phyloP scores from a whole-genome alignment of 139 green algal genomes.

The Picochlorum sp. region DNA sequence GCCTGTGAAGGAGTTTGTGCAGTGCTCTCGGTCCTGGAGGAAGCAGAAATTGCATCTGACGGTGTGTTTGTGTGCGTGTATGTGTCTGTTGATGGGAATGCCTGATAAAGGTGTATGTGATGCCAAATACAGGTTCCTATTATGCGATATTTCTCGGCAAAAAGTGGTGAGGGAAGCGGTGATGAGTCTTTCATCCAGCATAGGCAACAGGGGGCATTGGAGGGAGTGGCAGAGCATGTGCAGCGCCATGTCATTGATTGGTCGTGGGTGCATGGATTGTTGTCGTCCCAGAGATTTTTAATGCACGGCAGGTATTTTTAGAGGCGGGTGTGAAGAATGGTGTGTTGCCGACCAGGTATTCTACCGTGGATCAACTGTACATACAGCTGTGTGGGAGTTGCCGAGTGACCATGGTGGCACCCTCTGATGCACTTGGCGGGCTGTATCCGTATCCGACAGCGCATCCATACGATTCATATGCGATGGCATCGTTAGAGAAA shows the following conservation, averaged over 20 bases:
- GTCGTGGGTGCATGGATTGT: slow-evolving; percentile 33
- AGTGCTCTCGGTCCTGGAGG: slow-evolving; percentile 40
- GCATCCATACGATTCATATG: slow-evolving; percentile 68
- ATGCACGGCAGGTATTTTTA: slow-evolving; percentile 25
- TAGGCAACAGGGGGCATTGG: background rate
- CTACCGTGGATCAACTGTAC: slow-evolving; percentile 37
- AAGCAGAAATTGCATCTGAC: background rate
- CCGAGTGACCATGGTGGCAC: slow-evolving; percentile 52
- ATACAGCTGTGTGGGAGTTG: slow-evolving; percentile 46
- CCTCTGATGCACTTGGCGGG: slow-evolving; percentile 37
- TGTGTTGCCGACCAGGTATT: slow-evolving; percentile 45
- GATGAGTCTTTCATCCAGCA: too few species aligned
- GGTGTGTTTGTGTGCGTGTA: background rate
- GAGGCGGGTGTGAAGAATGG: slow-evolving; percentile 25
- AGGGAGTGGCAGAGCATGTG: background rate
- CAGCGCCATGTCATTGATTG: slow-evolving; percentile 24
- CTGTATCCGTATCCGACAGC: slow-evolving; percentile 65
- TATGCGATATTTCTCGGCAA: too few species aligned
- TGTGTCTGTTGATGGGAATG: background rate
- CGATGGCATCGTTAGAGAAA: slow-evolving; percentile 56
- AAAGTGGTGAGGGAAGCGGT: too few species aligned
- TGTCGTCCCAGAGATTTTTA: slow-evolving; percentile 17
- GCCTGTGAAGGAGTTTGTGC: slow-evolving; percentile 33
- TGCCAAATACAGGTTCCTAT: too few species aligned
- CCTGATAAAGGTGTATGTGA: too few species aligned